phyloP scores from a whole-genome alignment of 495 filamentous ascomycete genomes.

The Penicillium bovifimosum region DNA sequence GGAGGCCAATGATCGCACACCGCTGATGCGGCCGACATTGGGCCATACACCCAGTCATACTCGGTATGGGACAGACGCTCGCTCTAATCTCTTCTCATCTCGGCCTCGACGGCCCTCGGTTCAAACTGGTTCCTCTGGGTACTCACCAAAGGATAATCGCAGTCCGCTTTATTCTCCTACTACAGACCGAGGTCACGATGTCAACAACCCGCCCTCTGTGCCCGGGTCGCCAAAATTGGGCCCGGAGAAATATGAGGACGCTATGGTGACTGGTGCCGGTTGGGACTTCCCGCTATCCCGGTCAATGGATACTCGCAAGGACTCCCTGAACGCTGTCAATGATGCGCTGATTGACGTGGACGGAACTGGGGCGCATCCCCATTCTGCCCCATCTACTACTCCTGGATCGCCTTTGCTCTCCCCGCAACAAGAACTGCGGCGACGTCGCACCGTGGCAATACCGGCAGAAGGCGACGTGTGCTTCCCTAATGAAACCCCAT shows the following conservation, averaged over 20 bases:
- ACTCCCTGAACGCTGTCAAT: slow-evolving; percentile 28
- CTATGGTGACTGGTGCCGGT: slow-evolving; percentile 56
- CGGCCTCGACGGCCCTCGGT: slow-evolving; percentile 27
- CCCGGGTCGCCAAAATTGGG: slow-evolving; percentile 66
- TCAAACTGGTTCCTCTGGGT: slow-evolving; percentile 30
- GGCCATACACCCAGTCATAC: slow-evolving; percentile 18
- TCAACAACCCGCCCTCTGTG: slow-evolving; percentile 96
- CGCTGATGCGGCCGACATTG: slow-evolving; percentile 31
- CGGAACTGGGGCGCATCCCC: slow-evolving; percentile 26
- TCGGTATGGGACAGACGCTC: slow-evolving; percentile 39
- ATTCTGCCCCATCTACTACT: slow-evolving; percentile 24
- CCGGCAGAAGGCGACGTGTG: slow-evolving; percentile 85
- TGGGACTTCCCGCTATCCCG: slow-evolving; percentile 36
- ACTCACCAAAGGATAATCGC: slow-evolving; percentile 29
- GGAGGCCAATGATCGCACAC: slow-evolving; percentile 37
- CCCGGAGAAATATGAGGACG: slow-evolving; percentile 65
- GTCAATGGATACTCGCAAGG: slow-evolving; percentile 32
- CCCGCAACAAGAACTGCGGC: slow-evolving; percentile 33
- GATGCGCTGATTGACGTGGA: slow-evolving; percentile 60
- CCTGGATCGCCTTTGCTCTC: slow-evolving; percentile 29
- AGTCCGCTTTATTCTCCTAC: slow-evolving; percentile 25
- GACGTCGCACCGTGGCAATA: slow-evolving; percentile 47
- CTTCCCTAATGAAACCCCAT: slow-evolving; percentile 75
- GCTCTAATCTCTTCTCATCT: slow-evolving; percentile 24
- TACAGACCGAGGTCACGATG: slow-evolving; percentile 57